Evolutionary conservation across 306 rosid genomes (phyloP).

Genomic region (Sicyos edulis): DNA sequence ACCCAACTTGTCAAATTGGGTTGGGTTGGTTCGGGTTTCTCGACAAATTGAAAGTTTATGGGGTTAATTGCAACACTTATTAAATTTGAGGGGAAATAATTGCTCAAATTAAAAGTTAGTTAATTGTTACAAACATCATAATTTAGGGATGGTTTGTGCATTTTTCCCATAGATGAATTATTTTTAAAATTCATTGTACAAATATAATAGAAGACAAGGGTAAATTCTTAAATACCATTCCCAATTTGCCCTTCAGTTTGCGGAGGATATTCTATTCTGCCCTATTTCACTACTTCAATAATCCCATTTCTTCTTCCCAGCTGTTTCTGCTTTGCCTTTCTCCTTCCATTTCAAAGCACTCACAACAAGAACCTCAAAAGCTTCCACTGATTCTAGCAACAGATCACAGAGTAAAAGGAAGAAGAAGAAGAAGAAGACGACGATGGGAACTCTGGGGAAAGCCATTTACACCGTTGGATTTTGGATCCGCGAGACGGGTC

Average conservation of each 20-base stretch:
- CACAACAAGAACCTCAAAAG: background rate
- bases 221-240: too few species aligned
- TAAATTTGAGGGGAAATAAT: too few species aligned
- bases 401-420: background rate
- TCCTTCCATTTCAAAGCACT: background rate
- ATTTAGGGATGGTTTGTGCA: too few species aligned
- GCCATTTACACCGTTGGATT: slow-evolving; percentile 90
- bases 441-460: slow-evolving; percentile 80
- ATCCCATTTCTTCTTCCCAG: background rate
- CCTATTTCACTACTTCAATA: background rate
- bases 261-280: slow-evolving; percentile 16
- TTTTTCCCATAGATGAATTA: too few species aligned
- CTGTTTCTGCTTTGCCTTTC: background rate
- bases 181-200: too few species aligned
- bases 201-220: too few species aligned
- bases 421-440: background rate
- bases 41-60: too few species aligned
- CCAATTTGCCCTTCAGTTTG: slow-evolving; percentile 3
- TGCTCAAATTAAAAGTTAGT: too few species aligned
- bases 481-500: slow-evolving; percentile 97
- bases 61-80: too few species aligned
- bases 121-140: too few species aligned
- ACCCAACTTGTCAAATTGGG: too few species aligned
- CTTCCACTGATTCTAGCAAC: background rate
- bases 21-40: too few species aligned